These are phyloP conservation scores for Penicillium sp. DNA, from an alignment of 2,329 filamentous ascomycete species.

Conservation along the genomic window DNA sequence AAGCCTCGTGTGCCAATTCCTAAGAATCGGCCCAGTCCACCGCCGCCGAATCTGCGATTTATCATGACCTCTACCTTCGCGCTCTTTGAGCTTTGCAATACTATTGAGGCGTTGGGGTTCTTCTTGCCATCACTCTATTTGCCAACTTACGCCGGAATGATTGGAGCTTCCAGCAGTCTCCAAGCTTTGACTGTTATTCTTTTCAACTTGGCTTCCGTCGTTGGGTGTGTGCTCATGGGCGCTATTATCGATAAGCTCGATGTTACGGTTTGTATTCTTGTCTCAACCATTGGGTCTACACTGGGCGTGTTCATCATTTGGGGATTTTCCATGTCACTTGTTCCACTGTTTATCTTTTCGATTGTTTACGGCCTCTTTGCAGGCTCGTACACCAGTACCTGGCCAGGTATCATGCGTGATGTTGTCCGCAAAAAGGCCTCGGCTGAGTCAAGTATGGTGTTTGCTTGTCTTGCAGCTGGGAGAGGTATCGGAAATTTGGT, in stretches of 20 bases:
- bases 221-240: conserved; percentile 28
- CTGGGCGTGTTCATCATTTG: conserved; percentile 45
- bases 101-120: conserved; percentile 30
- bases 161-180: conserved; percentile 12
- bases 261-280: conserved; percentile 36
- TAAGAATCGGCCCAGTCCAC: conserved; percentile 10
- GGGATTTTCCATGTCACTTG: conserved; percentile 46
- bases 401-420: conserved; percentile 45
- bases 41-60: conserved; percentile 26
- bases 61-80: conserved; percentile 37
- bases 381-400: conserved; percentile 40
- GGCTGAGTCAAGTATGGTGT: conserved; percentile 48
- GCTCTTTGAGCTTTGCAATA: conserved; percentile 47
- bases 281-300: conserved; percentile 41
- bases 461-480: conserved; percentile 48
- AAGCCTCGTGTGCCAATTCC: conserved; percentile 35
- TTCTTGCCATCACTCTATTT: conserved; percentile 37
- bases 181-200: conserved; percentile 25
- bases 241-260: conserved; percentile 42
- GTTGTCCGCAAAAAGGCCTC: conserved; percentile 33
- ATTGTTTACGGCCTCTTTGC: conserved; percentile 46
- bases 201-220: conserved; percentile 26
- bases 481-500: conserved; percentile 51
- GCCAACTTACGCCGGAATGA: conserved; percentile 30
- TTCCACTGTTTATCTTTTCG: conserved; percentile 38